Conservation (phyloP, 208 protist species). For the Leptomonas seymouri region DNA sequence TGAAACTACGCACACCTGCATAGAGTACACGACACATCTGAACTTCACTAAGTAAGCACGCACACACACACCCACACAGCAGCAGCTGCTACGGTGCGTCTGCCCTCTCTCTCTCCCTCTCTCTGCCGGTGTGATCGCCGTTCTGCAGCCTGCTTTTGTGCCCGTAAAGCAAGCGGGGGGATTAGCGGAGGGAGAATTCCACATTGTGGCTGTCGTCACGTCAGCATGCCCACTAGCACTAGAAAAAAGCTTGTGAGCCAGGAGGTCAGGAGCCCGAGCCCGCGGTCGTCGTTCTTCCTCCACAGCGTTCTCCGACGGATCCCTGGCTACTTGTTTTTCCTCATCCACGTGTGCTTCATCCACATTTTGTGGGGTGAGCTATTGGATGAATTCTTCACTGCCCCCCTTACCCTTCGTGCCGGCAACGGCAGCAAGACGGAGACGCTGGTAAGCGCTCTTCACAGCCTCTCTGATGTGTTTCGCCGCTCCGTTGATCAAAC, state of each 20-base stretch:
- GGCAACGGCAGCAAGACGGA: slow-evolving; percentile 19
- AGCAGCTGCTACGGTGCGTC: too few relatives aligned
- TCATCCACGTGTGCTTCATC: slow-evolving; percentile 34
- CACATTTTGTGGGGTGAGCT: slow-evolving; percentile 37
- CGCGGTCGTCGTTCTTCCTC: slow-evolving; percentile 20
- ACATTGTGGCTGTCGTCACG: not conserved
- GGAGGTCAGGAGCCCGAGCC: slow-evolving; percentile 8
- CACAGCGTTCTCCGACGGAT: slow-evolving; percentile 31
- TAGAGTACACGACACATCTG: too few relatives aligned
- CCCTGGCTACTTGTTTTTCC: slow-evolving; percentile 33
- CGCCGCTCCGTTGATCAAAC: slow-evolving; percentile 28
- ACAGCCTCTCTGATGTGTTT: slow-evolving; percentile 5
- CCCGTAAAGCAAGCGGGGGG: too few relatives aligned
- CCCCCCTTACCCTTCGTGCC: slow-evolving; percentile 12
- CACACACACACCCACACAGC: too few relatives aligned
- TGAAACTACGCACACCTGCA: too few relatives aligned
- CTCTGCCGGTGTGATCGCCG: too few relatives aligned
- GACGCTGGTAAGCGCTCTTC: not conserved
- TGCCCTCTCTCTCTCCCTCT: not conserved
- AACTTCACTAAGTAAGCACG: too few relatives aligned
- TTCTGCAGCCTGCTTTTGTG: too few relatives aligned
- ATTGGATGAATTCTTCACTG: slow-evolving; percentile 32
- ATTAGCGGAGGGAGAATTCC: too few relatives aligned
- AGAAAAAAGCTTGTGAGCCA: slow-evolving; percentile 10
- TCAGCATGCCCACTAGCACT: not conserved